Evolutionary conservation across 2,329 filamentous ascomycete genomes (phyloP).

Genomic region (Ceratocystis huliohia): DNA sequence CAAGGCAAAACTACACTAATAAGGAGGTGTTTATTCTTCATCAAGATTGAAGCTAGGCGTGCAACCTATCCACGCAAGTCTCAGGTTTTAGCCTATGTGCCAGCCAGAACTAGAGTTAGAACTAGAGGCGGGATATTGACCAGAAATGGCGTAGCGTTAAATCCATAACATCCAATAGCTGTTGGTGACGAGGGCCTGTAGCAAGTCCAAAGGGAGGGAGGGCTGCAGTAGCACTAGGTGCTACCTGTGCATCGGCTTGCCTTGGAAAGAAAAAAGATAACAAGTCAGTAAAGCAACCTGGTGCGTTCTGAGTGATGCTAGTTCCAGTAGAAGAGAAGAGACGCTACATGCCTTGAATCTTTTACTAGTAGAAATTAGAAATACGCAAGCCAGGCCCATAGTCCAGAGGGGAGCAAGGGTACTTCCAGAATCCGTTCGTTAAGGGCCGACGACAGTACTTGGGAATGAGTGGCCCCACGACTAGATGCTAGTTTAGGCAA

Average conservation of each 20-base stretch:
- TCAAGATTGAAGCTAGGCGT: background rate
- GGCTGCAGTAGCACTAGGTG: background rate
- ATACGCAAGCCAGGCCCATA: background rate
- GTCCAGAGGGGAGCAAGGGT: background rate
- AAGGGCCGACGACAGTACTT: too few species aligned
- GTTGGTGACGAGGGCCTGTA: too few species aligned
- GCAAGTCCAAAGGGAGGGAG: too few species aligned
- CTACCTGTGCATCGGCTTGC: too few species aligned
- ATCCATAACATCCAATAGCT: background rate
- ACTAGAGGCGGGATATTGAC: background rate
- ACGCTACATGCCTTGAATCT: background rate
- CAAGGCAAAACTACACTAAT: background rate
- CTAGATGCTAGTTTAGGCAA: too few species aligned
- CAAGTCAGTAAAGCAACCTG: too few species aligned
- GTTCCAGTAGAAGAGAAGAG: background rate
- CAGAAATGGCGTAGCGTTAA: background rate
- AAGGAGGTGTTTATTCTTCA: background rate
- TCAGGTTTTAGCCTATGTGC: background rate
- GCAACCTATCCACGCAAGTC: background rate
- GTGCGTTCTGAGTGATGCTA: background rate
- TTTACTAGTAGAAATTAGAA: too few species aligned
- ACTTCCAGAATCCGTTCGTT: background rate
- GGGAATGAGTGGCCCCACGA: background rate
- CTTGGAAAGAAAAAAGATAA: too few species aligned
- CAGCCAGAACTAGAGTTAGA: background rate